Percentiles rank a stretch among this genome's conserved stretches.
These are phyloP conservation scores for Solanum stenotomum DNA, from an alignment of 257 asterid genomes.

Conservation along the genomic window DNA sequence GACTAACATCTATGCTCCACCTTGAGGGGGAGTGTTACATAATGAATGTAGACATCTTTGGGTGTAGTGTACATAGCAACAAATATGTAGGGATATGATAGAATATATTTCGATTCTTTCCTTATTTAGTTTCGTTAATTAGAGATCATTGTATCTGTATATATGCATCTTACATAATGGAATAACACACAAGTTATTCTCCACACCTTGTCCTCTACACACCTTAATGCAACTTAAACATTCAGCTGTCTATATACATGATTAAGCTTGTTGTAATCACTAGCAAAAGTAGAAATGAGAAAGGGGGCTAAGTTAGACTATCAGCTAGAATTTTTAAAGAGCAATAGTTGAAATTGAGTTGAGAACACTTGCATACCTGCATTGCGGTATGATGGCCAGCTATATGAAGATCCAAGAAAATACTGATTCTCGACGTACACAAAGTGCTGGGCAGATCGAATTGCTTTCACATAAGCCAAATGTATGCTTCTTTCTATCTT, in stretches of 20 bases:
- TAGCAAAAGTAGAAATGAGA: not conserved
- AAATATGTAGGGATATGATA: no score
- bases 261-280: not conserved
- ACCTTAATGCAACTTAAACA: not conserved
- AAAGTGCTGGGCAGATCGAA: conserved; percentile 84
- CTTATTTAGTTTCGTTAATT: no score
- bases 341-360: not conserved
- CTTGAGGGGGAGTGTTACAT: no score
- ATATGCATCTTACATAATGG: no score
- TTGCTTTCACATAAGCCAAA: conserved; percentile 83
- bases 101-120: no score
- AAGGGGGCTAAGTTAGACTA: not conserved
- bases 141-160: no score
- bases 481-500: conserved; percentile 84
- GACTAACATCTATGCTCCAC: no score
- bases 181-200: no score
- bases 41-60: no score
- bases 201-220: not conserved
- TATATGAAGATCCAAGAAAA: conserved; percentile 86
- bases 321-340: not conserved
- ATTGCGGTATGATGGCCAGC: conserved; percentile 67
- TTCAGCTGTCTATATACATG: not conserved
- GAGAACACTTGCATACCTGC: conserved; percentile 41
- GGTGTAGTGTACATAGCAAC: no score
- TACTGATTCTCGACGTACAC: conserved; percentile 93